phyloP scores from a whole-genome alignment of 2,329 filamentous ascomycete species.

The Aspergillus phoenicis region DNA sequence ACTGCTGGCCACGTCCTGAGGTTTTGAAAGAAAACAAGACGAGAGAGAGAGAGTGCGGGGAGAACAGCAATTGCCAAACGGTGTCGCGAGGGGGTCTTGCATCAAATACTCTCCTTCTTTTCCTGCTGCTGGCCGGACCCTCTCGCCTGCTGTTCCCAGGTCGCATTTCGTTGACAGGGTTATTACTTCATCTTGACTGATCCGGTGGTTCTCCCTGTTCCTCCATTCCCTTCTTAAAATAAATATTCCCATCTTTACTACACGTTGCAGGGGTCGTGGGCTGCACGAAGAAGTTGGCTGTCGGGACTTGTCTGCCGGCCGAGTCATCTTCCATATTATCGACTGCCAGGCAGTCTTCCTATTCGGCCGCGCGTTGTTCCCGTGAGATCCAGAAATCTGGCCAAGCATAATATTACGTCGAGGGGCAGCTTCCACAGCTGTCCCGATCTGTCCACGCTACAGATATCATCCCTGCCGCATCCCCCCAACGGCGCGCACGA shows the following conservation, averaged over 20 bases:
- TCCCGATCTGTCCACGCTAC: conserved; percentile 45
- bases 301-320: background rate
- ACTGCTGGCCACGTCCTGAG: conserved; percentile 6
- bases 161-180: background rate
- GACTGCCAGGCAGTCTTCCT: background rate
- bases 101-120: conserved; percentile 6
- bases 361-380: conserved; percentile 20
- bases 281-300: background rate
- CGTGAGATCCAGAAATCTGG: conserved; percentile 42
- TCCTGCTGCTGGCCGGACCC: background rate
- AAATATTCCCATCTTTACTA: too few species aligned
- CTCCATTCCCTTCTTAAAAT: background rate
- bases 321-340: conserved; percentile 2
- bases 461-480: conserved; percentile 32
- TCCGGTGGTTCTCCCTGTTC: background rate
- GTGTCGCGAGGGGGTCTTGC: conserved; percentile 8
- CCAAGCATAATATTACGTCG: conserved; percentile 39
- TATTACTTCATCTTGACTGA: background rate
- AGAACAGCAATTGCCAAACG: conserved; percentile 7
- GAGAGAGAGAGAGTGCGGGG: conserved; percentile 9
- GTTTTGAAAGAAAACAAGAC: background rate
- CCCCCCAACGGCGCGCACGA: conserved; percentile 25
- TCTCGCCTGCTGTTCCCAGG: background rate
- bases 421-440: conserved; percentile 48
- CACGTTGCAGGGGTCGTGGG: background rate